Conservation (phyloP, 2,329 filamentous ascomycete genomes). For the Biscogniauxia mediterranea region DNA sequence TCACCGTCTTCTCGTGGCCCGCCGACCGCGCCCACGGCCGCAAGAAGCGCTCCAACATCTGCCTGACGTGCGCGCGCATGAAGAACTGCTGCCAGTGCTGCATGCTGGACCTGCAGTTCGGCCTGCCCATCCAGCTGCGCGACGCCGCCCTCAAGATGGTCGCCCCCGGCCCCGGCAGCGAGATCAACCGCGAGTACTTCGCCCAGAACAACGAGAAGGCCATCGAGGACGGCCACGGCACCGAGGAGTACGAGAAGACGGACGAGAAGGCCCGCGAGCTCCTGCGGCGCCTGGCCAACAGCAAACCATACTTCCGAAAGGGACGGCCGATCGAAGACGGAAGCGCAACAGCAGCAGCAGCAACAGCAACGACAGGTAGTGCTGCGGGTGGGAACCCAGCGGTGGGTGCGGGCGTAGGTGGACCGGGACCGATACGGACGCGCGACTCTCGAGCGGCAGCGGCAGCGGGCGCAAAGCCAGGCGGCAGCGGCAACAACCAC, state of each 20-base stretch:
- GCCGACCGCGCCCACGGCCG: constrained; percentile 82
- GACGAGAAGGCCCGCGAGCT: constrained; percentile 95
- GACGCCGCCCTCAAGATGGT: constrained; percentile 98
- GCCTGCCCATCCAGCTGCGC: constrained; percentile 88
- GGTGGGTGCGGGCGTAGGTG: constrained; percentile 57
- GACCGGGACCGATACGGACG: constrained; percentile 76
- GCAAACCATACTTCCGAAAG: constrained; percentile 93
- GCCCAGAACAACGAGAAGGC: constrained; percentile 96
- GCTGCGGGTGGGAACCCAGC: constrained; percentile 45
- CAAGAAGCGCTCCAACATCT: constrained; percentile 92
- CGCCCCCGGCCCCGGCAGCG: constrained; percentile 85
- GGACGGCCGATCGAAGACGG: constrained; percentile 70
- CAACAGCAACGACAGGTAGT: constrained; percentile 36
- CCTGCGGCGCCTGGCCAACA: constrained; percentile 78
- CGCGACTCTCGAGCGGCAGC: constrained; percentile 57
- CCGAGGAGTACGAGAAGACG: constrained; percentile 93
- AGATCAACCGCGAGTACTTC: constrained; percentile 95
- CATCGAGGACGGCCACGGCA: constrained; percentile 83
- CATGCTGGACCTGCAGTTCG: constrained; percentile 97
- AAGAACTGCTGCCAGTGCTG: constrained; percentile 99
- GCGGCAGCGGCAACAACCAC: constrained; percentile 31
- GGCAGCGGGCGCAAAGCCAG: constrained; percentile 46
- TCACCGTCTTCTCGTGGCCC: constrained; percentile 95
- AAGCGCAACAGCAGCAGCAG: constrained; percentile 31
- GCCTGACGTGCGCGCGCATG: constrained; percentile 90